Base-by-base conservation (phyloP, 164 flowering plant species). In the Nymphaea colorata region DNA sequence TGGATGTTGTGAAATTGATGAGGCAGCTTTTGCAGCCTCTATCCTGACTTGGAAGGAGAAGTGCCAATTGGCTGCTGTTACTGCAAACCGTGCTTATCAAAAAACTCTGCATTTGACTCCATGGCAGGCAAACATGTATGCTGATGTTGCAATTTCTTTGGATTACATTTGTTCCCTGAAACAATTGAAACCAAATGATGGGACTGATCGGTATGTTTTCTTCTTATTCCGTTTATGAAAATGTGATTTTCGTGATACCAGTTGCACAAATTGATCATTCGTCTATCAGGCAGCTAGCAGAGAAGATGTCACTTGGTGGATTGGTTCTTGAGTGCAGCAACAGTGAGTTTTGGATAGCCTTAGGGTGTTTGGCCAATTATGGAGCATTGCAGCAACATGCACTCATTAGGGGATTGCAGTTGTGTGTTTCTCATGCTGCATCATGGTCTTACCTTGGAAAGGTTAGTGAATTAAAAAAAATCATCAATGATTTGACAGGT, bases 381-480 rank as follows among this genome's bases (percentile, higher is more conserved):
- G 71, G 59, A 70, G 82, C 88, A 62, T 75, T 95, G 76, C 85
- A 77, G 75, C 98, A 92, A 75, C 98, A 95, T 85, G 91, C 96
- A 69, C 79, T 85, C 11, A 83, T 95, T 69, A 81, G 99, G 76
- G 94, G 82, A 60, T 77, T 95, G 81, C 98, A 90, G n/a, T 79
- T 95, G 80, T 93, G 92, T 85, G 84, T 82, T 68, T 90, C 99
- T 71, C 80, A 84, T 69, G 94, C 99, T 70, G 76, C 73, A 73
- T 96, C 97, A 44, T 95, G 98, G 99, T 96, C 94, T 42, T 85
- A 78, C 72, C 90, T 95, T 45, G 99, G 99, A 79, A 83, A 90
- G 96, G 99, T 94, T 4, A 2, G 36, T 25, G 36, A 25, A 25
- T 25, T 25, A 25, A 25, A 25, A 25, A 45, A 45, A 45, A 45